Conservation (phyloP, 306 rosid genomes). For the Vicia faba region DNA sequence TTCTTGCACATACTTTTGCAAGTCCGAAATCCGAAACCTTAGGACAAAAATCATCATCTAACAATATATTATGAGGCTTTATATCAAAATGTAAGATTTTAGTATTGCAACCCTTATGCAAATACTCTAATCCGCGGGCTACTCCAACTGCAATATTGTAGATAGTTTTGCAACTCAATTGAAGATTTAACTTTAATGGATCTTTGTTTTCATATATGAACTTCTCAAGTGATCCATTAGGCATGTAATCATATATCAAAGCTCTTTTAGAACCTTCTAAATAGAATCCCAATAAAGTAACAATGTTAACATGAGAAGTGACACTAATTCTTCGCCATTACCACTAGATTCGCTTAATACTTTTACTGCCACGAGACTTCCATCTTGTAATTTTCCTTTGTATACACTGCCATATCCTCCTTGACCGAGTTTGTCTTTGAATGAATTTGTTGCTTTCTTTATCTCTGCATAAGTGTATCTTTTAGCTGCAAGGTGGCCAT, state of each 20-base stretch:
- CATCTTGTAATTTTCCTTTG: slow-evolving; percentile 39
- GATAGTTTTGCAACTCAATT: slow-evolving; percentile 39
- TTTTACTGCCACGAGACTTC: slow-evolving; percentile 43
- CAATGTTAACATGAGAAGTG: slow-evolving; percentile 43
- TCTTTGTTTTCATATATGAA: slow-evolving; percentile 37
- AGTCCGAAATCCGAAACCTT: slow-evolving; percentile 55
- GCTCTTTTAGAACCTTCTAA: slow-evolving; percentile 29
- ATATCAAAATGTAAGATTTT: slow-evolving; percentile 54
- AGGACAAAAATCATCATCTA: slow-evolving; percentile 42
- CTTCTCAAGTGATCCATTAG: slow-evolving; percentile 56
- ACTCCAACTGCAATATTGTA: slow-evolving; percentile 45
- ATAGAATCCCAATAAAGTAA: slow-evolving; percentile 22
- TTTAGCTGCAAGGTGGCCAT: slow-evolving; percentile 42
- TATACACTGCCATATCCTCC: slow-evolving; percentile 48
- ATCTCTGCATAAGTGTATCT: slow-evolving; percentile 44
- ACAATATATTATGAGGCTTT: slow-evolving; percentile 50
- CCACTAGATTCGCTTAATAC: slow-evolving; percentile 36
- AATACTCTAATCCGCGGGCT: slow-evolving; percentile 50
- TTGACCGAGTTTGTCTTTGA: slow-evolving; percentile 46
- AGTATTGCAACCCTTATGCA: slow-evolving; percentile 47
- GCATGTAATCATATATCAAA: slow-evolving; percentile 48
- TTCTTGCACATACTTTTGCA: slow-evolving; percentile 42
- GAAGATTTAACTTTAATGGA: not conserved
- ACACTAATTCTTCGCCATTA: slow-evolving; percentile 41
- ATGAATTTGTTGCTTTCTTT: slow-evolving; percentile 45